Evolutionary conservation across 345 rosid genomes (phyloP).

Genomic region (Nephelium lappaceum): DNA sequence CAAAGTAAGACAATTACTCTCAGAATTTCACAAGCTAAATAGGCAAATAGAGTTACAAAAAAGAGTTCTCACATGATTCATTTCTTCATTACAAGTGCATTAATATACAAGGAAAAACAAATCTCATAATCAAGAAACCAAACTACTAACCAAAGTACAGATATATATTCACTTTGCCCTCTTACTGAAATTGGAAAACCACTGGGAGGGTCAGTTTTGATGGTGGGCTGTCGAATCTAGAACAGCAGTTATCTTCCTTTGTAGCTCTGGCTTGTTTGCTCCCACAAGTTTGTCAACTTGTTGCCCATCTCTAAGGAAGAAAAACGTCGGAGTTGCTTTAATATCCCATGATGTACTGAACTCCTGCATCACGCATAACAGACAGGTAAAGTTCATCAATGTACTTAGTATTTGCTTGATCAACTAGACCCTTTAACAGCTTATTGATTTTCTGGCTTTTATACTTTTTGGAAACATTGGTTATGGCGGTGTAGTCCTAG

Average conservation of each 20-base stretch:
- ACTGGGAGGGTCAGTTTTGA: background rate
- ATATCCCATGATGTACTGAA: conserved; percentile 86
- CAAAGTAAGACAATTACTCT: too few relatives aligned
- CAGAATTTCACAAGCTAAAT: background rate
- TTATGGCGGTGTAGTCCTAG: background rate
- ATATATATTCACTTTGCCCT: background rate
- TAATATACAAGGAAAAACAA: background rate
- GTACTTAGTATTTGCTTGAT: background rate
- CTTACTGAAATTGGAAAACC: background rate
- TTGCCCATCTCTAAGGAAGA: conserved; percentile 81
- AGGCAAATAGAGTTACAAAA: background rate
- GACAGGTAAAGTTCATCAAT: background rate
- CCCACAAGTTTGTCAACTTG: conserved; percentile 86
- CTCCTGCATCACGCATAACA: conserved; percentile 48
- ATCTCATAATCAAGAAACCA: background rate
- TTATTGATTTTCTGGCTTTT: background rate
- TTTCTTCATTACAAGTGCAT: background rate
- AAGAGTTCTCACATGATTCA: background rate
- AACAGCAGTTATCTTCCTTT: conserved; percentile 61
- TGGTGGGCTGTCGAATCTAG: conserved; percentile 36
- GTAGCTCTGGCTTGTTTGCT: conserved; percentile 82
- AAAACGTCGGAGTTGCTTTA: conserved; percentile 89
- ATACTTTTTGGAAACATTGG: background rate
- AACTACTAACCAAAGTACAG: background rate
- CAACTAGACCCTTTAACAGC: background rate